A percentile compares a stretch with the other conserved stretches of the same genome.
Conservation (phyloP, 805 yeast genomes). For the Candida khao-thaluensis region DNA sequence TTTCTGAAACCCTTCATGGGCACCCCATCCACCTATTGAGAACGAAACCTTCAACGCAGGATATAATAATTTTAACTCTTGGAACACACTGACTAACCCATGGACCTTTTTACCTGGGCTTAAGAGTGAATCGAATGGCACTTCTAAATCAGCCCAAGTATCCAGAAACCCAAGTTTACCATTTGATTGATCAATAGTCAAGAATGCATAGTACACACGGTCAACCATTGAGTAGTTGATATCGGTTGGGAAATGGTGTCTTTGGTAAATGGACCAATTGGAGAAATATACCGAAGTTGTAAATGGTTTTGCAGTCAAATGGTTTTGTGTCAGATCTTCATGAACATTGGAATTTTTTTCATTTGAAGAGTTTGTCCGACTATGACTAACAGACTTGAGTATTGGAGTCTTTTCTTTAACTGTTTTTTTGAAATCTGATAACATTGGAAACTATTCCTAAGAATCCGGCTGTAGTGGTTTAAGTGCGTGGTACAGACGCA, state of each 20-base stretch:
- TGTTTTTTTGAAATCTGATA: neutral
- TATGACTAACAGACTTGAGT: neutral
- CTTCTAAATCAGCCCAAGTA: conserved; percentile 60
- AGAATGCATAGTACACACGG: conserved; percentile 77
- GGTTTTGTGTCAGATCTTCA: neutral
- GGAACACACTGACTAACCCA: conserved; percentile 55
- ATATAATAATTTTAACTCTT: conserved; percentile 41
- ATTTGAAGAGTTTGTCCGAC: neutral
- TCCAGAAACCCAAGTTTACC: conserved; percentile 61
- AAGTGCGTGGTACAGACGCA: neutral
- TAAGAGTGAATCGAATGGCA: conserved; percentile 28
- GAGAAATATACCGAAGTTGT: conserved; percentile 48
- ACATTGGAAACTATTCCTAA: neutral
- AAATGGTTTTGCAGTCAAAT: conserved; percentile 1
- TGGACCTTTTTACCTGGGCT: conserved; percentile 15
- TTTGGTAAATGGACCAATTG: conserved; percentile 44
- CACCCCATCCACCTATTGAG: conserved; percentile 84
- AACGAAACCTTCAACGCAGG: conserved; percentile 54
- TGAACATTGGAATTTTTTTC: neutral
- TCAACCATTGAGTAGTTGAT: conserved; percentile 59
- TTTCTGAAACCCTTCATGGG: conserved; percentile 40
- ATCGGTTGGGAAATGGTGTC: conserved; percentile 55
- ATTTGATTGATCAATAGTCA: conserved; percentile 51
- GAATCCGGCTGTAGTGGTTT: neutral
- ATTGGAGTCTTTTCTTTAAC: neutral